These are phyloP conservation scores for Calamus simplicifolius DNA, from an alignment of 176 grass and related monocot genomes.

Conservation along the genomic window DNA sequence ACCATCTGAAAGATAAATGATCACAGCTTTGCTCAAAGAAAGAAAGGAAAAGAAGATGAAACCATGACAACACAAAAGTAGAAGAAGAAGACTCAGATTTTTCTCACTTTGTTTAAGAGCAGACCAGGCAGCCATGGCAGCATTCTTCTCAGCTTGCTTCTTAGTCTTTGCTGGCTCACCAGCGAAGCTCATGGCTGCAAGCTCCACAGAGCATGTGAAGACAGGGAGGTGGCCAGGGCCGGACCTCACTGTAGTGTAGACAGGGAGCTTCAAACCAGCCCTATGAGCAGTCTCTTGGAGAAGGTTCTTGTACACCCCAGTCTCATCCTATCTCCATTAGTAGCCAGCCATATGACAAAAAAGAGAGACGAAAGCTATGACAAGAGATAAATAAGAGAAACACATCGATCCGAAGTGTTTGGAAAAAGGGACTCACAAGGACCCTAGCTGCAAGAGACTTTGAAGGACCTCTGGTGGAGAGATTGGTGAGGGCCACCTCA, in stretches of 20 bases:
- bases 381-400: too few species aligned
- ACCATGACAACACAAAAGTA: too few species aligned
- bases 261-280: conserved; percentile 66
- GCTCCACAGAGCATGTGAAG: conserved; percentile 66
- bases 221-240: conserved; percentile 71
- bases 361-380: too few species aligned
- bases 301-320: conserved; percentile 93
- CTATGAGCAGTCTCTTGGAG: conserved; percentile 85
- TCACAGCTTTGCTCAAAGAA: too few species aligned
- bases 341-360: neutral
- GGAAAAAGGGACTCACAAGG: conserved; percentile 33
- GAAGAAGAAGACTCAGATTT: neutral
- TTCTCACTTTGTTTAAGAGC: conserved; percentile 63
- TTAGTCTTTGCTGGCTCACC: conserved; percentile 77
- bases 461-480: conserved; percentile 68
- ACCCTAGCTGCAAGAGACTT: conserved; percentile 56
- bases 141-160: conserved; percentile 98
- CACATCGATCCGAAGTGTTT: too few species aligned
- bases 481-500: conserved; percentile 58
- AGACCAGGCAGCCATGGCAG: conserved; percentile 78
- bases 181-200: conserved; percentile 58
- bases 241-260: conserved; percentile 77
- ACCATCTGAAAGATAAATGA: too few species aligned
- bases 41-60: too few species aligned
- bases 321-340: conserved; percentile 54